A percentile compares a stretch with the other conserved stretches of the same genome.
phyloP scores from a whole-genome alignment of 768 basidiomycete species.

The Russula vinacea region DNA sequence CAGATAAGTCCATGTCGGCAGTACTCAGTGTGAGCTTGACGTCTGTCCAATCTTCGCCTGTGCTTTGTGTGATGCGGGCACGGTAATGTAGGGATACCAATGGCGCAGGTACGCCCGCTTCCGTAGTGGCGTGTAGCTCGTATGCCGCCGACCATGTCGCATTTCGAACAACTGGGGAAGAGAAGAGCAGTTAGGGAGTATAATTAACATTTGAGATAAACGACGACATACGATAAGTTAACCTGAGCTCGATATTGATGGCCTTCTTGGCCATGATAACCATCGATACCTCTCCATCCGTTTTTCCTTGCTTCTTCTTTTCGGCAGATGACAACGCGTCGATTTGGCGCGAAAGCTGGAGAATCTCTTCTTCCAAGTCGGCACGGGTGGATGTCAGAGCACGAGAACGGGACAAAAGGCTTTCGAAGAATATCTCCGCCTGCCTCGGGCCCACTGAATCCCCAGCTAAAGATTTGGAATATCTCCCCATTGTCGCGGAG shows the following conservation, averaged over 20 bases:
- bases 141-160: conserved; percentile 55
- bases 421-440: conserved; percentile 44
- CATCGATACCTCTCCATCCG: conserved; percentile 40
- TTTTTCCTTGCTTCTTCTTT: conserved; percentile 36
- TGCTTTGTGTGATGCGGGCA: conserved; percentile 50
- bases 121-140: conserved; percentile 52
- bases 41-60: conserved; percentile 60
- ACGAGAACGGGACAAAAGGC: conserved; percentile 41
- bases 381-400: conserved; percentile 39
- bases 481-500: conserved; percentile 42
- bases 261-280: conserved; percentile 44
- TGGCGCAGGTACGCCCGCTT: conserved; percentile 43
- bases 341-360: conserved; percentile 41
- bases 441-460: conserved; percentile 42
- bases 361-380: conserved; percentile 39
- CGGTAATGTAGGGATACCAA: conserved; percentile 53
- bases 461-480: conserved; percentile 44
- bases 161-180: conserved; percentile 46
- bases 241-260: conserved; percentile 42
- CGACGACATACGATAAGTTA: conserved; percentile 51
- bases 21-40: conserved; percentile 53
- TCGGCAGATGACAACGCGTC: conserved; percentile 37
- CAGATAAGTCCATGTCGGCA: conserved; percentile 41
- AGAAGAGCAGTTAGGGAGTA: not conserved
- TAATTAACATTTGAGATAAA: not conserved